These are phyloP conservation scores for Penicillium psychrosexuale DNA, from an alignment of 2,329 filamentous ascomycete genomes.

Conservation along the genomic window DNA sequence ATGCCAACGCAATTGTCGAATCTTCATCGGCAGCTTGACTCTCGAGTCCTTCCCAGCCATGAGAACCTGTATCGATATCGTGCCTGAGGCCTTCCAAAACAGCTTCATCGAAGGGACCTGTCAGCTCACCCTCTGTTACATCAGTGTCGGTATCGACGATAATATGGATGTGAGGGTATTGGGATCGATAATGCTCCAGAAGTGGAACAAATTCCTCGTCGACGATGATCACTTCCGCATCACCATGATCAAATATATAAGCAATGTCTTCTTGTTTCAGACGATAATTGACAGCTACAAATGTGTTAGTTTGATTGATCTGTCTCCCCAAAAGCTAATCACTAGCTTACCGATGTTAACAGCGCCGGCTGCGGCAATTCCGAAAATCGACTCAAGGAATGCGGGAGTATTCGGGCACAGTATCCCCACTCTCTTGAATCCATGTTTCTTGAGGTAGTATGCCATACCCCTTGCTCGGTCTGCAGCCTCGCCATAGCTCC, in stretches of 20 bases:
- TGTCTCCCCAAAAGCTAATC: constrained; percentile 27
- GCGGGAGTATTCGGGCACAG: constrained; percentile 90
- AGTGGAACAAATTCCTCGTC: constrained; percentile 75
- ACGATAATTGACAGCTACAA: constrained; percentile 62
- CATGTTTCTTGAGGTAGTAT: constrained; percentile 76
- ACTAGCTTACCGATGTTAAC: constrained; percentile 61
- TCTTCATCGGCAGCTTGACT: constrained; percentile 72
- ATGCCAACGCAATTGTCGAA: constrained; percentile 78
- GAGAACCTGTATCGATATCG: constrained; percentile 62
- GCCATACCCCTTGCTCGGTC: constrained; percentile 83
- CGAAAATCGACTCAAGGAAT: constrained; percentile 87
- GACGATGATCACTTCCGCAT: constrained; percentile 82
- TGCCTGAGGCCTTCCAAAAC: constrained; percentile 74
- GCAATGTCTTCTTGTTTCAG: constrained; percentile 80
- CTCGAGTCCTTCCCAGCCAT: constrained; percentile 75
- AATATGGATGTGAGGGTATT: constrained; percentile 63
- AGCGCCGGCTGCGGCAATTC: constrained; percentile 75
- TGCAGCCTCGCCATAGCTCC: constrained; percentile 77
- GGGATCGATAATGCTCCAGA: constrained; percentile 62
- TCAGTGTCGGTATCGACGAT: constrained; percentile 85
- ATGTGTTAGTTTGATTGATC: neutral
- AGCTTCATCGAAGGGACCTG: constrained; percentile 78
- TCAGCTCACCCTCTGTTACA: constrained; percentile 66
- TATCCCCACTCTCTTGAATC: constrained; percentile 74
- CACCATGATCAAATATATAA: constrained; percentile 86